Conservation (phyloP, 306 rosid genomes). For the Boehmeria nivea region DNA sequence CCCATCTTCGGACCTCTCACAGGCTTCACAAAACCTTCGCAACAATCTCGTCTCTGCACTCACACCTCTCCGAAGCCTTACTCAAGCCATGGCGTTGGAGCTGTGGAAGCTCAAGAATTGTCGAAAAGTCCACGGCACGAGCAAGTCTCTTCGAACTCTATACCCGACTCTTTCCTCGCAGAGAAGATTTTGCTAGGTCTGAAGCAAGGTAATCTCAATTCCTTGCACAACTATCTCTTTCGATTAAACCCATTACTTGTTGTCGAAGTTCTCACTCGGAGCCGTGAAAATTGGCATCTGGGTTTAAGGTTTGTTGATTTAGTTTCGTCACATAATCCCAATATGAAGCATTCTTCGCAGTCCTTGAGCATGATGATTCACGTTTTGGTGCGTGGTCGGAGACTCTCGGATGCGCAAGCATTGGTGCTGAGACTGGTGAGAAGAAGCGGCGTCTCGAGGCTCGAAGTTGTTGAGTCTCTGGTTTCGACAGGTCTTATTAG, state of each 20-base stretch:
- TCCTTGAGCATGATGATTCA: constrained; percentile 60
- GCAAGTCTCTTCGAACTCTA: constrained; percentile 25
- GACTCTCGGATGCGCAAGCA: constrained; percentile 66
- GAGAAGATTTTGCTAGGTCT: constrained; percentile 53
- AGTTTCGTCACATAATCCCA: constrained; percentile 30
- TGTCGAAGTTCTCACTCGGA: constrained; percentile 42
- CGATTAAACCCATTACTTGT: constrained; percentile 38
- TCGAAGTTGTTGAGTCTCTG: constrained; percentile 52
- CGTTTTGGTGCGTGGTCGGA: constrained; percentile 43
- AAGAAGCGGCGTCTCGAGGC: constrained; percentile 60
- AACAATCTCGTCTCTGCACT: neutral
- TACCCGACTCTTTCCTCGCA: constrained; percentile 34
- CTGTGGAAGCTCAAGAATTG: constrained; percentile 8
- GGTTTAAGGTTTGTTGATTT: constrained; percentile 35
- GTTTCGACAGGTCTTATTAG: constrained; percentile 11
- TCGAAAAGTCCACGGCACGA: neutral
- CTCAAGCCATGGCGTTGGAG: constrained; percentile 1
- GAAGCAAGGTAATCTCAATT: constrained; percentile 40
- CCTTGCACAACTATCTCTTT: constrained; percentile 31
- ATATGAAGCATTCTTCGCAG: constrained; percentile 44
- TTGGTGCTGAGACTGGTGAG: constrained; percentile 63
- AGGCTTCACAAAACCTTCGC: neutral
- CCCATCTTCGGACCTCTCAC: constrained; percentile 12
- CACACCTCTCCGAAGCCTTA: constrained; percentile 12
- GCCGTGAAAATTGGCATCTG: constrained; percentile 33